These are phyloP conservation scores for Coniochaeta prunicola DNA, from an alignment of 2,329 filamentous ascomycete species.

Conservation along the genomic window DNA sequence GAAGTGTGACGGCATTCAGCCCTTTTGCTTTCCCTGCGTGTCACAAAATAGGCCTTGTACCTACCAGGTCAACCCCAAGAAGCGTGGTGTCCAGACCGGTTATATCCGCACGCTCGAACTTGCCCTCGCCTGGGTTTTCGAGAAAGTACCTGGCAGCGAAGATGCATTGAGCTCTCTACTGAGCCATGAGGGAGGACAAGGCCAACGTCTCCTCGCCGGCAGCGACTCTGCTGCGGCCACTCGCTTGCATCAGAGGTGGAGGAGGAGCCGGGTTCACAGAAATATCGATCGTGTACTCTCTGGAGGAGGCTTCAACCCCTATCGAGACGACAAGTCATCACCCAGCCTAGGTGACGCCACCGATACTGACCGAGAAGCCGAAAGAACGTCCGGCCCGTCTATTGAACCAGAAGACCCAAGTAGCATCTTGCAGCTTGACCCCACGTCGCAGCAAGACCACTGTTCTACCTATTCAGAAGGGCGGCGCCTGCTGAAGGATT, in stretches of 20 bases:
- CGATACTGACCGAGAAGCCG: constrained; percentile 21
- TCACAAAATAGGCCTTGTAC: constrained; percentile 58
- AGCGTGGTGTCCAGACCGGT: constrained; percentile 72
- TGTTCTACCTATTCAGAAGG: not conserved
- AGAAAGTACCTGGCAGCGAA: constrained; percentile 53
- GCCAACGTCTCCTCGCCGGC: constrained; percentile 39
- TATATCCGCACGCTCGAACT: constrained; percentile 70
- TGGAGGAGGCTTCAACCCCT: constrained; percentile 24
- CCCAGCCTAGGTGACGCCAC: constrained; percentile 22
- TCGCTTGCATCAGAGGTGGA: constrained; percentile 54
- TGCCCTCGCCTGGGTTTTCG: constrained; percentile 59
- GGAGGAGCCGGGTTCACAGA: constrained; percentile 52
- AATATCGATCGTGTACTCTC: constrained; percentile 58
- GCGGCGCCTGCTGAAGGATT: not conserved
- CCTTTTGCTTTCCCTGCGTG: constrained; percentile 59
- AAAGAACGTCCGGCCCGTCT: constrained; percentile 5
- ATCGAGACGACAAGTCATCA: constrained; percentile 21
- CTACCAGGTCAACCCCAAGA: constrained; percentile 67
- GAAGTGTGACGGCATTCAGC: constrained; percentile 65
- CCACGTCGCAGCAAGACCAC: not conserved
- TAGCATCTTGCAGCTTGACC: not conserved
- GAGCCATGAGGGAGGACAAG: constrained; percentile 31
- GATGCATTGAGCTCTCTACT: constrained; percentile 48
- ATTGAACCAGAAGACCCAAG: constrained; percentile 9
- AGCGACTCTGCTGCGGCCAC: constrained; percentile 46